Evolutionary conservation across 805 yeast species (phyloP).

Genomic region (Saturnispora halmiae): DNA sequence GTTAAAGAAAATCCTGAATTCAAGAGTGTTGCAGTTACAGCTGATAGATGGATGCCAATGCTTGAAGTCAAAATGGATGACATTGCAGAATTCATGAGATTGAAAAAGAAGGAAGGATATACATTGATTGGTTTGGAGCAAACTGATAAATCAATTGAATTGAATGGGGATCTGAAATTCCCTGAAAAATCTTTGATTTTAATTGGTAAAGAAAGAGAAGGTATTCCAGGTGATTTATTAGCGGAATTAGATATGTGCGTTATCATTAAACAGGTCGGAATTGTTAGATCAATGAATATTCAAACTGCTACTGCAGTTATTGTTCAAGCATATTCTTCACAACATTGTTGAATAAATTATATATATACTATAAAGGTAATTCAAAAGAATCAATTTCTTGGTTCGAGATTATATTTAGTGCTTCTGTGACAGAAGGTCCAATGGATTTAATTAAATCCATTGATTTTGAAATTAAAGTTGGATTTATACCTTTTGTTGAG

Average conservation of each 20-base stretch:
- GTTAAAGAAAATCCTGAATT: constrained; percentile 60
- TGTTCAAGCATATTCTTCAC: constrained; percentile 79
- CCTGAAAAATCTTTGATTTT: constrained; percentile 73
- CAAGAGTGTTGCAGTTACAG: constrained; percentile 85
- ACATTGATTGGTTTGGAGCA: constrained; percentile 87
- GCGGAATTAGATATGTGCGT: constrained; percentile 80
- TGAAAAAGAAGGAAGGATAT: constrained; percentile 66
- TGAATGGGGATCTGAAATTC: constrained; percentile 55
- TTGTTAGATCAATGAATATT: constrained; percentile 89
- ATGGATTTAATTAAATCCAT: constrained; percentile 48
- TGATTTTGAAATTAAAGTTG: constrained; percentile 40
- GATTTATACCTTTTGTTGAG: constrained; percentile 48
- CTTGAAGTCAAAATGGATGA: constrained; percentile 54
- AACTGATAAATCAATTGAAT: constrained; percentile 76
- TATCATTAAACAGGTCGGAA: constrained; percentile 88
- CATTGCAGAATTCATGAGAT: constrained; percentile 47
- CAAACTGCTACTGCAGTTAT: constrained; percentile 95
- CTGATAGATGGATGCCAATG: constrained; percentile 95
- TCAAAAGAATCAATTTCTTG: constrained; percentile 29
- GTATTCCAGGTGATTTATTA: constrained; percentile 78
- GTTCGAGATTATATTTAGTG: constrained; percentile 43
- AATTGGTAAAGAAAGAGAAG: constrained; percentile 82
- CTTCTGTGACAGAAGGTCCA: constrained; percentile 54
- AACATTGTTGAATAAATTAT: constrained; percentile 38
- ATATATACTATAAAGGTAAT: constrained; percentile 15